Percentiles rank a stretch among this genome's conserved stretches.
phyloP scores from a whole-genome alignment of 192 early-diverging fungal species.

The Coemansia sp. region DNA sequence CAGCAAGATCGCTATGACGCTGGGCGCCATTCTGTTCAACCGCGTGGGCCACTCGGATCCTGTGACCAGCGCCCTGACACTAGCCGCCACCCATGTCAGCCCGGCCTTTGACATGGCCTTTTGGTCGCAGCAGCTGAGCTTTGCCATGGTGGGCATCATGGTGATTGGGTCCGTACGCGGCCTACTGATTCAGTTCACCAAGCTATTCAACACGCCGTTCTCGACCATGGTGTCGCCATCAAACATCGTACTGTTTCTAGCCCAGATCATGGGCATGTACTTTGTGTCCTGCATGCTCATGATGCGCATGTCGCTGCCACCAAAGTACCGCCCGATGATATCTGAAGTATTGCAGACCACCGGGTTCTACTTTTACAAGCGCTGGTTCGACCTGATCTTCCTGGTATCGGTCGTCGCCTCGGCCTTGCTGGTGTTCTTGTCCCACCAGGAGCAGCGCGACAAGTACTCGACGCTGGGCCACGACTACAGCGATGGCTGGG shows the following conservation, averaged over 20 bases:
- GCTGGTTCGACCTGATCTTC: slow-evolving; percentile 93
- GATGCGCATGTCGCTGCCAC: slow-evolving; percentile 84
- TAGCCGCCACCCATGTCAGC: slow-evolving; percentile 60
- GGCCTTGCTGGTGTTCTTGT: slow-evolving; percentile 63
- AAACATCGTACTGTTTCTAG: slow-evolving; percentile 70
- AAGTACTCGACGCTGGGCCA: slow-evolving; percentile 47
- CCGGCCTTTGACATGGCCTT: slow-evolving; percentile 69
- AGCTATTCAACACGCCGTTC: slow-evolving; percentile 64
- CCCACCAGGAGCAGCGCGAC: slow-evolving; percentile 56
- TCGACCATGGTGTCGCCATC: slow-evolving; percentile 66
- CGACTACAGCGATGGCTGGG: slow-evolving; percentile 38
- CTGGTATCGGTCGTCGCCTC: slow-evolving; percentile 72
- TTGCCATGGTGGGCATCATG: slow-evolving; percentile 85
- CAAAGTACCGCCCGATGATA: slow-evolving; percentile 76
- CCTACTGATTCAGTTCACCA: slow-evolving; percentile 74
- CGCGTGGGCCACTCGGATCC: slow-evolving; percentile 73
- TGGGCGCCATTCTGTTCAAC: slow-evolving; percentile 72
- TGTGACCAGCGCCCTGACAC: slow-evolving; percentile 70
- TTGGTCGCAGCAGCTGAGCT: slow-evolving; percentile 90
- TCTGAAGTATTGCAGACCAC: slow-evolving; percentile 72
- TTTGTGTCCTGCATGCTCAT: slow-evolving; percentile 86
- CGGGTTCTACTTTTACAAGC: slow-evolving; percentile 87
- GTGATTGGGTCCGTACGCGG: slow-evolving; percentile 86
- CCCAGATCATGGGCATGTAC: slow-evolving; percentile 91
- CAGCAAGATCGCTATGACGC: slow-evolving; percentile 79